Conservation (phyloP, 2,329 filamentous ascomycete genomes). For the Venturia nashicola region DNA sequence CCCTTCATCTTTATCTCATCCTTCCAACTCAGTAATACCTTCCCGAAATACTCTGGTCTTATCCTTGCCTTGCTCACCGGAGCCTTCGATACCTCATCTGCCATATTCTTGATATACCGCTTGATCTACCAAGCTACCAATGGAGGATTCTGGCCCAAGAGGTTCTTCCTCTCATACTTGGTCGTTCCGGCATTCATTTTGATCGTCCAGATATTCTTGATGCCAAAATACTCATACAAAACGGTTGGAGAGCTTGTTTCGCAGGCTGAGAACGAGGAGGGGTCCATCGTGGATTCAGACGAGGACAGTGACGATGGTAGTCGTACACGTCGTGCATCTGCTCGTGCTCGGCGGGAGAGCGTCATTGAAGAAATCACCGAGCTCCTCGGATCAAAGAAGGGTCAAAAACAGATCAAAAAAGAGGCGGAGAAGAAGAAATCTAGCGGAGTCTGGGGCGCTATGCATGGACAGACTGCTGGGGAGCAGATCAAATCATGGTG, state of each 20-base stretch:
- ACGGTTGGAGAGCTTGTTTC: constrained; percentile 66
- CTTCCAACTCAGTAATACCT: constrained; percentile 39
- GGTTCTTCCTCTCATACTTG: constrained; percentile 38
- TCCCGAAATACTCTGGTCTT: constrained; percentile 35
- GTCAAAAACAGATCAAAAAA: constrained; percentile 48
- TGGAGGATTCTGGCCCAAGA: constrained; percentile 30
- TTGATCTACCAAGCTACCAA: constrained; percentile 32
- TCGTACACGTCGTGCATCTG: constrained; percentile 35
- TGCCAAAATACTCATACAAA: constrained; percentile 36
- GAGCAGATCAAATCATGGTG: constrained; percentile 69
- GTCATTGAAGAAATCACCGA: constrained; percentile 60
- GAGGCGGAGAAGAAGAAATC: constrained; percentile 59
- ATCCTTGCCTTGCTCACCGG: constrained; percentile 39
- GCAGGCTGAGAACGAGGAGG: constrained; percentile 45
- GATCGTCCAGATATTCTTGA: constrained; percentile 32
- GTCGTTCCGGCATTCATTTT: constrained; percentile 34
- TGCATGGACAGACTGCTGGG: constrained; percentile 59
- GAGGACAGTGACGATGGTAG: constrained; percentile 37
- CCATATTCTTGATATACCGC: constrained; percentile 35
- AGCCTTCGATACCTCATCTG: constrained; percentile 37
- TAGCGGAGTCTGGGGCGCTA: constrained; percentile 74
- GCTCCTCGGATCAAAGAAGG: constrained; percentile 55
- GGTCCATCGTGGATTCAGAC: constrained; percentile 37
- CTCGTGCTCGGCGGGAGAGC: constrained; percentile 47
- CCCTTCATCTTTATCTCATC: constrained; percentile 39